These are phyloP conservation scores for Eutypa lata DNA, from an alignment of 2,329 filamentous ascomycete genomes.

Conservation along the genomic window DNA sequence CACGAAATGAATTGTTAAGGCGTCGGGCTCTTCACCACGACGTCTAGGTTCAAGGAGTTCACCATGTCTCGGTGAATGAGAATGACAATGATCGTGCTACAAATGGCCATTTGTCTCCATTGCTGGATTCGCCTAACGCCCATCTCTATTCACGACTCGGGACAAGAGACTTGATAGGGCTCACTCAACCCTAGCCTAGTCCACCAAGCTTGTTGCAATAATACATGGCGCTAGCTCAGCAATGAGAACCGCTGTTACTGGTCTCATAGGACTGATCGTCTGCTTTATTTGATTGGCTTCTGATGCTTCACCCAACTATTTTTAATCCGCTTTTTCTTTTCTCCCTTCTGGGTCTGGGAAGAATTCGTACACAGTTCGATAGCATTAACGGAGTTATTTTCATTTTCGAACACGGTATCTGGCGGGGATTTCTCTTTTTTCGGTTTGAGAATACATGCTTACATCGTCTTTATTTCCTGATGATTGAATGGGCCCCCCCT, in stretches of 20 bases:
- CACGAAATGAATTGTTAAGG: too few relatives aligned
- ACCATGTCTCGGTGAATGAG: too few relatives aligned
- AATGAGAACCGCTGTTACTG: neutral
- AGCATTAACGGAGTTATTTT: conserved; percentile 26
- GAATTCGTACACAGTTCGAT: conserved; percentile 14
- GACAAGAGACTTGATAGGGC: too few relatives aligned
- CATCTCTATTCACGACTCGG: too few relatives aligned
- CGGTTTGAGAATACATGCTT: neutral
- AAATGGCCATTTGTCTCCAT: too few relatives aligned
- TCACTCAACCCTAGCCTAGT: too few relatives aligned
- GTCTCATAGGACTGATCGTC: neutral
- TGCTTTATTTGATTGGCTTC: neutral
- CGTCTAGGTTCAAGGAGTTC: too few relatives aligned
- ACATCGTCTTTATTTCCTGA: neutral
- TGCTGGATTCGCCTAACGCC: too few relatives aligned
- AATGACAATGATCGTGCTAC: too few relatives aligned
- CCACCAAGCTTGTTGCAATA: too few relatives aligned
- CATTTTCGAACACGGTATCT: neutral
- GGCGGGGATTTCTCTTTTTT: neutral
- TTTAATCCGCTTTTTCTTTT: conserved; percentile 3
- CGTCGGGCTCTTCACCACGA: too few relatives aligned
- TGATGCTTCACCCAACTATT: neutral
- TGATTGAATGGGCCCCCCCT: neutral
- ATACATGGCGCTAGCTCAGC: too few relatives aligned
- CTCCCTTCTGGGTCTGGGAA: conserved; percentile 1